Evolutionary conservation across 2,329 filamentous ascomycete species (phyloP).

Genomic region (Arthrobotrys pseudoclavata): DNA sequence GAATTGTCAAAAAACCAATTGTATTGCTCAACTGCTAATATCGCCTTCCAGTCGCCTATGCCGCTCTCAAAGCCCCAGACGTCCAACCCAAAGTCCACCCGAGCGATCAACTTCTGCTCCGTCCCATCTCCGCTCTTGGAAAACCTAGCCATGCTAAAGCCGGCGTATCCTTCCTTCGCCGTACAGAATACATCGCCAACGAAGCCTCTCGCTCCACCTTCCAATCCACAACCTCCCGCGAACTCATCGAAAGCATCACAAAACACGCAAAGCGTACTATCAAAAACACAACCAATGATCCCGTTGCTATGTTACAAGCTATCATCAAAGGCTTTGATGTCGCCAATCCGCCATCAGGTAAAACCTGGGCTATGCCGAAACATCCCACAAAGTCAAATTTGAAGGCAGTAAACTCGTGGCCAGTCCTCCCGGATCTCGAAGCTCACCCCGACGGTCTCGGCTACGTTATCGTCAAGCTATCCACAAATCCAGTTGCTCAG

Average conservation of each 20-base stretch:
- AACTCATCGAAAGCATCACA: constrained; percentile 68
- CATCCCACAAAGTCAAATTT: constrained; percentile 65
- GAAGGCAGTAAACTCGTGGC: constrained; percentile 73
- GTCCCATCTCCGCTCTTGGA: constrained; percentile 84
- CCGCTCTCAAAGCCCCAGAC: constrained; percentile 85
- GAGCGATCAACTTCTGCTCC: constrained; percentile 84
- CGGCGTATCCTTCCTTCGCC: constrained; percentile 87
- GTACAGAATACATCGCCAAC: constrained; percentile 90
- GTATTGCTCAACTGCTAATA: constrained; percentile 52
- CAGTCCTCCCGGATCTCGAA: constrained; percentile 76
- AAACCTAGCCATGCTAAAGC: constrained; percentile 80
- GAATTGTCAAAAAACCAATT: constrained; percentile 58
- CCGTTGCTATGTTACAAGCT: constrained; percentile 70
- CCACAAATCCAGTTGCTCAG: constrained; percentile 74
- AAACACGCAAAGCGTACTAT: constrained; percentile 68
- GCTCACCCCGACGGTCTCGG: constrained; percentile 79
- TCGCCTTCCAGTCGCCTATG: constrained; percentile 61
- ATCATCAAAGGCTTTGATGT: constrained; percentile 72
- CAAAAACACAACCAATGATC: constrained; percentile 67
- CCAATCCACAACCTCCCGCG: constrained; percentile 72
- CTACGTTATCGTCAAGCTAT: constrained; percentile 79
- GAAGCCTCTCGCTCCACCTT: constrained; percentile 69
- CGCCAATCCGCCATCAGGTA: constrained; percentile 69
- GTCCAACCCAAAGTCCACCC: constrained; percentile 81
- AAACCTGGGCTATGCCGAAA: constrained; percentile 63